phyloP scores from a whole-genome alignment of 108 stramenopile species.

The Cyclotella choctawhatcheeana region DNA sequence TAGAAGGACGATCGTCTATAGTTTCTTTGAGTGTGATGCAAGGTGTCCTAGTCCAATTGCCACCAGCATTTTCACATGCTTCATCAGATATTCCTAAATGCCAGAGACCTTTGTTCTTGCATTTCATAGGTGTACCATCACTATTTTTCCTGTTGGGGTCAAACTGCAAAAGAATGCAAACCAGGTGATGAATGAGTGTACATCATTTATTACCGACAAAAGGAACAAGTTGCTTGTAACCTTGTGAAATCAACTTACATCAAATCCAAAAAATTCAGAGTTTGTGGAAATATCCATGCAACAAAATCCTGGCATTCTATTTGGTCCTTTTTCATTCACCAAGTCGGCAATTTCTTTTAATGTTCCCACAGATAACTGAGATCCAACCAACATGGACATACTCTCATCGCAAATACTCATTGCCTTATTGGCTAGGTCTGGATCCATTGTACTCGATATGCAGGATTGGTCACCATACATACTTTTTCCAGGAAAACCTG shows the following conservation, averaged over 20 bases:
- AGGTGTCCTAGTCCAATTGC: not conserved
- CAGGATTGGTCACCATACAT: not conserved
- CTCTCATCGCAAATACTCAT: constrained; percentile 1
- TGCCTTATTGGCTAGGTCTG: not conserved
- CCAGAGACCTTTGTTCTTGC: constrained; percentile 3
- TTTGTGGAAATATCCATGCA: not conserved
- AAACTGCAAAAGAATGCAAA: not conserved
- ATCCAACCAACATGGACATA: not conserved
- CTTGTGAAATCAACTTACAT: not conserved
- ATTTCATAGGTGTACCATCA: constrained; percentile 7
- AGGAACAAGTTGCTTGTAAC: not conserved
- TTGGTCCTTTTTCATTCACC: not conserved
- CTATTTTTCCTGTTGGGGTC: not conserved
- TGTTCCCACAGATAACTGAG: constrained; percentile 1
- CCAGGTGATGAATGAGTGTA: too few species aligned
- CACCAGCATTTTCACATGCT: constrained; percentile 20
- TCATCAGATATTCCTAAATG: constrained; percentile 8
- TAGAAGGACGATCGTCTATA: constrained; percentile 1
- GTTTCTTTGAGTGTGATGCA: constrained; percentile 14
- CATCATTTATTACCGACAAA: not conserved
- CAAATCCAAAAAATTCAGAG: not conserved
- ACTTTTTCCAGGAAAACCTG: constrained; percentile 1
- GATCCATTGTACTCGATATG: not conserved
- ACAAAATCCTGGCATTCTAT: not conserved
- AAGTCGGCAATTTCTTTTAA: not conserved